Evolutionary conservation across 2,329 filamentous ascomycete genomes (phyloP), one percentile per base, ranked within the genome.

Genomic region (Parafenestella ontariensis): DNA sequence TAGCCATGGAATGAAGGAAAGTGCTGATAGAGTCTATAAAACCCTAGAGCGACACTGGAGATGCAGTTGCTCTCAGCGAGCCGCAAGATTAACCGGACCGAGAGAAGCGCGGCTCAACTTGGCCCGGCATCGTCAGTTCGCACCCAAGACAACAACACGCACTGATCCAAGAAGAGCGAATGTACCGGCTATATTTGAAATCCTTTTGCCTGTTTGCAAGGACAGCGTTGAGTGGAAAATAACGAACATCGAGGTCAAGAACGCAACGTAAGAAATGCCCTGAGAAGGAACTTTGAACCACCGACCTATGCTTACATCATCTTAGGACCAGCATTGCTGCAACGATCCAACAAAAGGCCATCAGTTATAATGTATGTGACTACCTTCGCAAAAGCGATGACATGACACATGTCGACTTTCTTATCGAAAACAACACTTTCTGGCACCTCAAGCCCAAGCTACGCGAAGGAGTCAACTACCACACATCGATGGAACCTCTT

Each of bases 1-100:
- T n/a, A 46, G 43, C n/a, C 43, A 37, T 28, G 43, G 43, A n/a
- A 36, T 36, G 20, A 36, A 36, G 26, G 20, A 24, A 17, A 6
- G 24, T 13, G 43, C 43, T n/a, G 43, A 46, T 24, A 36, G n/a
- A 26, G 43, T 46, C n/a, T 46, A 37, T 29, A n/a, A 24, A n/a
- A 17, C n/a, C 29, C 11, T 46, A 13, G 43, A 36, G 20, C 43
- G 20, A 3, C 43, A 46, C 43, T 46, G 43, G 43, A 34, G 31
- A 17, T 46, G 43, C 20, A 36, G 18, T 10, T 46, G 43, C 15
- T 18, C 43, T 13, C 28, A 45, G 21, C 26, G 28, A 21, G 28
- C 8, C 18, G 23, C 23, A 20, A 31, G 42, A 31, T 26, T 26
- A 21, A n/a, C 2, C 15, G 29, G 29, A n/a, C 5, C 43, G 17